These are phyloP conservation scores for Curvularia sp. DNA, from an alignment of 2,329 filamentous ascomycete genomes.

Conservation along the genomic window DNA sequence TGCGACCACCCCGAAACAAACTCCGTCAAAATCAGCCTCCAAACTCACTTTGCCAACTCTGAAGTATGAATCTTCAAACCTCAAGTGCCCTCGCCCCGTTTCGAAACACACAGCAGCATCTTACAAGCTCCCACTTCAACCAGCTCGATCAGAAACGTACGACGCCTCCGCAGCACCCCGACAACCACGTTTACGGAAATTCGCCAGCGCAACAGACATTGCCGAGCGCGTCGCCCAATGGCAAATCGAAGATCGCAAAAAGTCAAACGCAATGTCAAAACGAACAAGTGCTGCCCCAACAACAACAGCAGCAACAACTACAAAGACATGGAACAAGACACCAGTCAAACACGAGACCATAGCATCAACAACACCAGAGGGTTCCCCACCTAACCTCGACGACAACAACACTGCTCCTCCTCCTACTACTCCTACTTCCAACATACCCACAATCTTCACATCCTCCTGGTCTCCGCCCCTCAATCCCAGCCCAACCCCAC, in stretches of 20 bases:
- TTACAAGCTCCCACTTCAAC: conserved; percentile 1
- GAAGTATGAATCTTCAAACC: neutral
- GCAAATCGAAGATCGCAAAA: conserved; percentile 20
- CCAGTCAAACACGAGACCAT: neutral
- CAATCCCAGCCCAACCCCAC: neutral
- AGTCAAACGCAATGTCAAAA: neutral
- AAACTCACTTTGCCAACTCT: neutral
- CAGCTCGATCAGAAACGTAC: neutral
- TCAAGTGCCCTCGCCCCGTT: neutral
- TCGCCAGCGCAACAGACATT: conserved; percentile 26
- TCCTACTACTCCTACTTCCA: neutral
- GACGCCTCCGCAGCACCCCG: neutral
- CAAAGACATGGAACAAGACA: neutral
- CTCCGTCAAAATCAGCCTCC: neutral
- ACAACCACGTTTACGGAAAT: conserved; percentile 12
- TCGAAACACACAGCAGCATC: neutral
- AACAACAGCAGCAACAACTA: too few relatives aligned
- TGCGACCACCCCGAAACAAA: neutral
- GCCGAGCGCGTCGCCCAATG: conserved; percentile 8
- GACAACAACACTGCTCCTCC: too few relatives aligned
- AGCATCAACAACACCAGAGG: neutral
- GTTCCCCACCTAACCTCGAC: neutral
- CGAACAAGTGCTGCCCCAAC: neutral
- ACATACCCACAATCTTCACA: neutral
- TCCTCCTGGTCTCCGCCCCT: neutral